Evolutionary conservation across 2,329 filamentous ascomycete species (phyloP), one percentile per base, ranked within the genome.

Genomic region (Ophiostoma fasciatum): DNA sequence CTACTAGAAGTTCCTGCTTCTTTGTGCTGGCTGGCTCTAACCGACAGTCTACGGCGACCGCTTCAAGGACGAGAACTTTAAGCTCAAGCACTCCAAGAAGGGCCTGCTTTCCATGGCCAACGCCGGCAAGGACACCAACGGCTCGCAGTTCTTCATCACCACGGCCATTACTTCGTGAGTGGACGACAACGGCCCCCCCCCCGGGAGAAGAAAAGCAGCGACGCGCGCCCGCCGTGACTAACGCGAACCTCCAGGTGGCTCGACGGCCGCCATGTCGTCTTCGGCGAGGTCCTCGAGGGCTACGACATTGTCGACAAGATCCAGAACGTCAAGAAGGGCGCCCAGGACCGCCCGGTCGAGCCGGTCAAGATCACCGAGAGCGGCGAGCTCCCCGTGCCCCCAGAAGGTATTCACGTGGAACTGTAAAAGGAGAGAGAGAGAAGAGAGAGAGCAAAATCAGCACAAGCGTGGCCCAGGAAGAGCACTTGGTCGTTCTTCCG

Each of bases 391-490:
- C 71, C 78, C 58, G 78, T 87, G 47, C 79, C 82, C 57, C 66
- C 74, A 67, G 83, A 90, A 90, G 83, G 83, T 90, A 88, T 84
- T 67, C 80, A 85, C 64, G 72, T 78, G 63, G 82, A 90, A 64
- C 80, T 90, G 61, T 90, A 79, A 71, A 34, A 29, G 13, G 14
- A 20, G 7, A 8, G 21, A 32, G 14, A 37, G 15, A 39, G 17
- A 31, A 28, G 14, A 25, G 14, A 33, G 30, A 35, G 23, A 12
- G 32, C 23, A 19, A 28, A 25, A 25, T 14, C 20, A 38, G n/a
- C n/a, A n/a, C n/a, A n/a, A n/a, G n/a, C n/a, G n/a, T n/a, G n/a
- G n/a, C n/a, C n/a, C n/a, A n/a, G n/a, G n/a, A n/a, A n/a, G n/a
- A n/a, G n/a, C n/a, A n/a, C n/a, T n/a, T n/a, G n/a, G n/a, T n/a